Conservation (phyloP, 768 basidiomycete genomes). For the Podaxis sp. region DNA sequence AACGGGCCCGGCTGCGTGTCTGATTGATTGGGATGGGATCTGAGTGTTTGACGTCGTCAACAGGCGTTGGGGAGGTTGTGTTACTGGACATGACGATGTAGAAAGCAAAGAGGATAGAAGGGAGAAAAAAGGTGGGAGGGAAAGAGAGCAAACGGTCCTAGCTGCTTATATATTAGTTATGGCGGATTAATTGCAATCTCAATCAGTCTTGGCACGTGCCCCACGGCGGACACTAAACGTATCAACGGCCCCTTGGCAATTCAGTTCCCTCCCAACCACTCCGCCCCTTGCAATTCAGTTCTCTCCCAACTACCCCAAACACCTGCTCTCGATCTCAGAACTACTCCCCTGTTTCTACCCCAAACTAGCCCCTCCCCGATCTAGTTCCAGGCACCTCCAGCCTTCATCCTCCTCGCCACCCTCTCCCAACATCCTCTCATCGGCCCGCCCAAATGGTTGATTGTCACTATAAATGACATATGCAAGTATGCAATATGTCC, state of each 20-base stretch:
- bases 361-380: not conserved
- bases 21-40: slow-evolving; percentile 60
- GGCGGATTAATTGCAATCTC: slow-evolving; percentile 10
- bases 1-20: slow-evolving; percentile 45
- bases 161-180: slow-evolving; percentile 19
- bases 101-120: slow-evolving; percentile 19
- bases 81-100: slow-evolving; percentile 28
- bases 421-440: not conserved
- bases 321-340: not conserved
- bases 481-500: not conserved
- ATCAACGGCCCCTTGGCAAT: not conserved
- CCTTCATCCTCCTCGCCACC: too few species aligned
- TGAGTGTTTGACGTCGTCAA: slow-evolving; percentile 39
- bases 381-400: not conserved
- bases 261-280: not conserved
- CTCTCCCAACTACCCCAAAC: not conserved
- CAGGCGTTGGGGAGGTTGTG: slow-evolving; percentile 21
- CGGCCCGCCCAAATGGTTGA: not conserved
- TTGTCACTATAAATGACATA: not conserved
- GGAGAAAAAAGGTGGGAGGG: slow-evolving; percentile 12
- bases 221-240: not conserved
- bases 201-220: slow-evolving; percentile 12
- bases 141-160: slow-evolving; percentile 5
- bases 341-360: not conserved
- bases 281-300: not conserved